These are phyloP conservation scores for Penstemon barbatus DNA, from an alignment of 257 asterid genomes.

Conservation along the genomic window DNA sequence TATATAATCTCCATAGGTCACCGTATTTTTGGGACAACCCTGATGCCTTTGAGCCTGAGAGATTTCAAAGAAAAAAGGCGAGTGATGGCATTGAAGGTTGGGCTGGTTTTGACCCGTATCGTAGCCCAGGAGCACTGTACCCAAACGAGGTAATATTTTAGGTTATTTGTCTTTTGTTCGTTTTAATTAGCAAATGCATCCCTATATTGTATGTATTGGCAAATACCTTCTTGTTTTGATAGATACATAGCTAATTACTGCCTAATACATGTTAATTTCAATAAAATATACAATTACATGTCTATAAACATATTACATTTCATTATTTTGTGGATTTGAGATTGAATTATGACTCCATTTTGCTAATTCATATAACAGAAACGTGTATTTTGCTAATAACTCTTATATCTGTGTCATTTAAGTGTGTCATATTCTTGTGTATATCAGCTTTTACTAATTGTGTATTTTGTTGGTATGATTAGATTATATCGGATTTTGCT, in stretches of 20 bases:
- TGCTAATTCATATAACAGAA: too few relatives aligned
- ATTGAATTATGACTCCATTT: too few relatives aligned
- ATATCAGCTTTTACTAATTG: background rate
- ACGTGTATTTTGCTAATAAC: too few relatives aligned
- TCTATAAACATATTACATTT: too few relatives aligned
- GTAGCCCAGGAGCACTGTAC: constrained; percentile 94
- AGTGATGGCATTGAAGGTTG: constrained; percentile 74
- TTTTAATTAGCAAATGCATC: too few relatives aligned
- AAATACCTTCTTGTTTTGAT: too few relatives aligned
- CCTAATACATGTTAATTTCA: too few relatives aligned
- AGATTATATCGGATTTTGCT: constrained; percentile 83
- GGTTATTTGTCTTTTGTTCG: too few relatives aligned
- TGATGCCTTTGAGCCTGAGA: constrained; percentile 85
- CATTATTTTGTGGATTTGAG: too few relatives aligned
- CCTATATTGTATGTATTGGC: too few relatives aligned
- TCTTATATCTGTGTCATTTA: background rate
- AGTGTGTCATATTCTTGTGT: background rate
- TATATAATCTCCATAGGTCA: constrained; percentile 94
- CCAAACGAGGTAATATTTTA: constrained; percentile 73
- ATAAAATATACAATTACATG: too few relatives aligned
- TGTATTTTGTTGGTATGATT: constrained; percentile 20
- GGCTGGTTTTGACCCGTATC: constrained; percentile 93
- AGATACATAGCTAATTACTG: too few relatives aligned
- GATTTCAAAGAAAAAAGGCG: constrained; percentile 58
- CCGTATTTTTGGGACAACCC: constrained; percentile 93